These are phyloP conservation scores for Trichoderma atrobrunneum DNA, from an alignment of 2,329 filamentous ascomycete species.

Conservation along the genomic window DNA sequence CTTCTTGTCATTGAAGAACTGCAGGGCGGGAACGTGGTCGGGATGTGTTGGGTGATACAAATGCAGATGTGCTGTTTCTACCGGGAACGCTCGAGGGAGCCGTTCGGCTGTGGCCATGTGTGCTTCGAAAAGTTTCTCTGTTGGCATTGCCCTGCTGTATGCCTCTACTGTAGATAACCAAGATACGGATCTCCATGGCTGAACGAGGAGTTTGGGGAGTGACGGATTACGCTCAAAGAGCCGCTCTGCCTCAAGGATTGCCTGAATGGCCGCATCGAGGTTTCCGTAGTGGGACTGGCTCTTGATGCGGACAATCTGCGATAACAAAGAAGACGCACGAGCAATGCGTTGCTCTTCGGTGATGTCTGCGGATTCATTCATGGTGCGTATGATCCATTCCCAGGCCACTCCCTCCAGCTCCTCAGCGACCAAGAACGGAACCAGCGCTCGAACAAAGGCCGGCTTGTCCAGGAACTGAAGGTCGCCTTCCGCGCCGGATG, in stretches of 20 bases:
- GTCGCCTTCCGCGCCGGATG: slow-evolving; percentile 46
- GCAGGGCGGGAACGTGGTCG: slow-evolving; percentile 45
- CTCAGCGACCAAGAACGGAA: slow-evolving; percentile 53
- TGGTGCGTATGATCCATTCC: slow-evolving; percentile 49
- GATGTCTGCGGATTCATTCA: slow-evolving; percentile 29
- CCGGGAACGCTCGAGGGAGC: slow-evolving; percentile 35
- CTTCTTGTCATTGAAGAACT: slow-evolving; percentile 41
- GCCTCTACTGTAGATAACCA: slow-evolving; percentile 53
- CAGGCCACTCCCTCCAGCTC: slow-evolving; percentile 50
- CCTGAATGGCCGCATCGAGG: slow-evolving; percentile 49
- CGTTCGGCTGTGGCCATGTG: slow-evolving; percentile 49
- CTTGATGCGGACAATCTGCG: slow-evolving; percentile 43
- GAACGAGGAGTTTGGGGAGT: slow-evolving; percentile 38
- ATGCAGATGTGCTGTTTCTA: slow-evolving; percentile 53
- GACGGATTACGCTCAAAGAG: slow-evolving; percentile 38
- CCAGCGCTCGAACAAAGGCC: slow-evolving; percentile 40
- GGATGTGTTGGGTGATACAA: slow-evolving; percentile 55
- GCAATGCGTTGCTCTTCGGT: slow-evolving; percentile 26
- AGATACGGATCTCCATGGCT: slow-evolving; percentile 48
- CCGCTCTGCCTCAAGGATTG: slow-evolving; percentile 46
- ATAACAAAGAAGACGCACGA: slow-evolving; percentile 35
- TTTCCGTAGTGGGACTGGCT: slow-evolving; percentile 39
- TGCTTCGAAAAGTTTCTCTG: slow-evolving; percentile 49
- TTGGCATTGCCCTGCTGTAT: slow-evolving; percentile 44
- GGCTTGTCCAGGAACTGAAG: slow-evolving; percentile 45